Base-by-base conservation (phyloP, 2,329 filamentous ascomycete genomes). In the Ceratocystis alfenasii region DNA sequence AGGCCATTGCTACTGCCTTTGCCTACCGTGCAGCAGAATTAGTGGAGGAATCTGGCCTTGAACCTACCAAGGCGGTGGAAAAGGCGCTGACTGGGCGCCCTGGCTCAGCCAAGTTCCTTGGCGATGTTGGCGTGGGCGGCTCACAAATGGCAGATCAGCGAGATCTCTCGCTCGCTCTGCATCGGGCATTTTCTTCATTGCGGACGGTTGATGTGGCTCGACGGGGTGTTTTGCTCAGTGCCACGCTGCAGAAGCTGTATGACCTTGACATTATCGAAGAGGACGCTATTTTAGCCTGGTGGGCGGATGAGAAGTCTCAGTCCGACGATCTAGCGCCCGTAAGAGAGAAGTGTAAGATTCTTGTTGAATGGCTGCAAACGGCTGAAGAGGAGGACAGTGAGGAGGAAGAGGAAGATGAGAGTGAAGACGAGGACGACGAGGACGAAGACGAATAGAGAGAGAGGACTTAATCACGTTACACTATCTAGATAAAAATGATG, bases 261-360 rank as follows among this genome's bases (percentile, higher is more conserved):
- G 85, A 88, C 70, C 76, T 88, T 62, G 94, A 97, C 70, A 81
- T 95, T 17, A 77, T 96, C 1, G 90, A 96, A 73, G 90, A 96
- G 72, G 92, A 96, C 53, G 91, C 88, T 0, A 89, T 96, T 70
- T 77, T 93, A 71, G 82, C 83, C 61, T 99, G 94, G 94, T 97
- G 92, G 92, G 83, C 80, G 22, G 87, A 95, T 74, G 80, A 82
- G 61, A 75, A 86, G 71, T 87, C 87, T 5, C 81, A 77, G 28
- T 85, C 85, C 65, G 85, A 80, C 15, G 87, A 88, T 65, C 82
- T 83, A 64, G 76, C 76, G 67, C 81, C 77, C 62, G 83, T 96
- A 17, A 86, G 87, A 73, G 83, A 83, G 68, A 88, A 88, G 77
- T 90, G 89, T 67, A 80, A 84, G 71, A 84, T 86, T 64, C 83